Evolutionary conservation across 148 eudicot genomes (phyloP).

Genomic region (Rheum nobile): DNA sequence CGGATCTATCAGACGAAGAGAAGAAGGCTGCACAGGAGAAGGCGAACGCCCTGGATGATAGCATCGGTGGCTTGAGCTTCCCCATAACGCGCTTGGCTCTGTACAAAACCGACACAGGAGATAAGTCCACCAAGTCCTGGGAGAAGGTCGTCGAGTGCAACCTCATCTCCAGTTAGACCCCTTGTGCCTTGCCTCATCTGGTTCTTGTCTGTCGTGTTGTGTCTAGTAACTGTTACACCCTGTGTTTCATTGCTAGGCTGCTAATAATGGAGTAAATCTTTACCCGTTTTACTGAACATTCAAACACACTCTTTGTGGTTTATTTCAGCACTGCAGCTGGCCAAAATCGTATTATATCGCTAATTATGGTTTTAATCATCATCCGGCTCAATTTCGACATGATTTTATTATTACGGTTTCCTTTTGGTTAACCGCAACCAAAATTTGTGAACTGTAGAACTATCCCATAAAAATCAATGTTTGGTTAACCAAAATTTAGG

Average conservation of each 20-base stretch:
- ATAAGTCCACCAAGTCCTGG: slow-evolving; percentile 83
- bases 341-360: neutral
- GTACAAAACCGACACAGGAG: slow-evolving; percentile 73
- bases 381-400: too few species aligned
- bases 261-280: neutral
- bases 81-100: slow-evolving; percentile 53
- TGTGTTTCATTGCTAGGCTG: neutral
- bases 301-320: too few species aligned
- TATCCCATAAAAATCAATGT: too few species aligned
- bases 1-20: slow-evolving; percentile 70
- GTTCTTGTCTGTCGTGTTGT: too few species aligned
- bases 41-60: slow-evolving; percentile 52
- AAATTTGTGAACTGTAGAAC: too few species aligned
- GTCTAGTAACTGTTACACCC: neutral
- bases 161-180: slow-evolving; percentile 22
- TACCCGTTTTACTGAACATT: too few species aligned
- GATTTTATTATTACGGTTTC: too few species aligned
- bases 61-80: slow-evolving; percentile 53
- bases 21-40: slow-evolving; percentile 72
- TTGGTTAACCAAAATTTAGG: too few species aligned
- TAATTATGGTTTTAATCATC: neutral
- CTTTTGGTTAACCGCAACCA: too few species aligned
- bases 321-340: neutral
- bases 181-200: neutral
- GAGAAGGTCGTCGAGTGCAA: slow-evolving; percentile 54